These are phyloP conservation scores for Candida rishiriensis DNA, from an alignment of 805 yeast species.

Conservation along the genomic window DNA sequence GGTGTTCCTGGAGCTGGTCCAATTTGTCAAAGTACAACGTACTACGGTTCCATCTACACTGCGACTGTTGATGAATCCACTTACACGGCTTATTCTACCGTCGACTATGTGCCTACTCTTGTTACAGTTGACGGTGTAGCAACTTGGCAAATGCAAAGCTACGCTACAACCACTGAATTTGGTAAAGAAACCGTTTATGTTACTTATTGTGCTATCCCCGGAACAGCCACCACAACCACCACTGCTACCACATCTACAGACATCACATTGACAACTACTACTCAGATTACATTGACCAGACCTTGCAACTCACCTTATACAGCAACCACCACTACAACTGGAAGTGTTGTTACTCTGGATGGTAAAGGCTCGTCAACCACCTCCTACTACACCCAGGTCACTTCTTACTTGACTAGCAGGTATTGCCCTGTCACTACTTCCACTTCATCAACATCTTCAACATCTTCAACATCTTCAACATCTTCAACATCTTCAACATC, in stretches of 20 bases:
- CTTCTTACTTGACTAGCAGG: conserved; percentile 1
- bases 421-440: conserved; percentile 1
- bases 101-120: conserved; percentile 15
- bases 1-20: conserved; percentile 2
- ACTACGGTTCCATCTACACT: conserved; percentile 11
- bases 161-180: conserved; percentile 12
- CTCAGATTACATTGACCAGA: conserved; percentile 4
- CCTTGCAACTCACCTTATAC: conserved; percentile 18
- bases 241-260: conserved; percentile 8
- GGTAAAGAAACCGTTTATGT: conserved; percentile 16
- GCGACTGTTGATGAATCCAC: conserved; percentile 8
- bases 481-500: not conserved
- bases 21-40: conserved; percentile 17
- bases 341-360: conserved; percentile 2
- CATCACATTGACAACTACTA: conserved; percentile 1
- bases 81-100: conserved; percentile 8
- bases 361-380: conserved; percentile 3
- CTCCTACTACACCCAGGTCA: conserved; percentile 2
- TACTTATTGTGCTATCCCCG: conserved; percentile 22
- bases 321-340: conserved; percentile 6
- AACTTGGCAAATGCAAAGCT: conserved; percentile 19
- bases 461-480: not conserved
- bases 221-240: conserved; percentile 8
- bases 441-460: not conserved
- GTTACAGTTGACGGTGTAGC: conserved; percentile 13